phyloP scores from a whole-genome alignment of 2,329 filamentous ascomycete genomes.

The Colletotrichum zoysiae region DNA sequence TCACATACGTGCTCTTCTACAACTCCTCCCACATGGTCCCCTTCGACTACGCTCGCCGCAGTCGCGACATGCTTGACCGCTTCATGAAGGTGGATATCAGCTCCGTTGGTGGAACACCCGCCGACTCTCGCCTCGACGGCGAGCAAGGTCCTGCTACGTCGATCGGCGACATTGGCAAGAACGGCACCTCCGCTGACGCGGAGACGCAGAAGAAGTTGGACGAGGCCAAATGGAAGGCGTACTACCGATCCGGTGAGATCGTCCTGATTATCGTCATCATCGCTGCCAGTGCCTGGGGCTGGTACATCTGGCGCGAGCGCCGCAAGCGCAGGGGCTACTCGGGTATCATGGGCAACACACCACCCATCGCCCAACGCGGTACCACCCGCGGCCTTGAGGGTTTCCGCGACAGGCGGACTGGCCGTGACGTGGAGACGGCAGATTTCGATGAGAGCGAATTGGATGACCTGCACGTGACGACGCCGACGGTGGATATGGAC shows the following conservation, averaged over 20 bases:
- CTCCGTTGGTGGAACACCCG: constrained; percentile 83
- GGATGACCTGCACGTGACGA: constrained; percentile 69
- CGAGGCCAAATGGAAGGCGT: constrained; percentile 88
- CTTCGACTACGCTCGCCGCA: constrained; percentile 88
- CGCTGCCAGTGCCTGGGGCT: constrained; percentile 80
- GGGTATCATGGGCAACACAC: constrained; percentile 58
- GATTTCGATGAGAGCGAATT: constrained; percentile 77
- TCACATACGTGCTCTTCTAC: constrained; percentile 96
- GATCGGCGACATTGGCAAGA: constrained; percentile 76
- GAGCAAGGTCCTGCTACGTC: constrained; percentile 84
- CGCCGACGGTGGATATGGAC: constrained; percentile 57
- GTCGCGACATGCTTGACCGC: constrained; percentile 95
- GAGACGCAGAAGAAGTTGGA: constrained; percentile 80
- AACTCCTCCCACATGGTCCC: constrained; percentile 99
- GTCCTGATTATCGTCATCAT: constrained; percentile 86
- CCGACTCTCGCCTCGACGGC: constrained; percentile 85
- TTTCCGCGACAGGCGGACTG: constrained; percentile 61
- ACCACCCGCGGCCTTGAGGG: constrained; percentile 54
- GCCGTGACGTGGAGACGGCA: constrained; percentile 70
- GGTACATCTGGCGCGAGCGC: constrained; percentile 74
- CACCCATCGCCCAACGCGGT: constrained; percentile 49
- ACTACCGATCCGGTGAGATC: constrained; percentile 87
- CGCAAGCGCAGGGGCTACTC: constrained; percentile 68
- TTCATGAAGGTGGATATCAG: constrained; percentile 95
- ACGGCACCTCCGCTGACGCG: constrained; percentile 71